phyloP scores from a whole-genome alignment of 140 eudicot genomes.

The Erigeron philadelphicus region DNA sequence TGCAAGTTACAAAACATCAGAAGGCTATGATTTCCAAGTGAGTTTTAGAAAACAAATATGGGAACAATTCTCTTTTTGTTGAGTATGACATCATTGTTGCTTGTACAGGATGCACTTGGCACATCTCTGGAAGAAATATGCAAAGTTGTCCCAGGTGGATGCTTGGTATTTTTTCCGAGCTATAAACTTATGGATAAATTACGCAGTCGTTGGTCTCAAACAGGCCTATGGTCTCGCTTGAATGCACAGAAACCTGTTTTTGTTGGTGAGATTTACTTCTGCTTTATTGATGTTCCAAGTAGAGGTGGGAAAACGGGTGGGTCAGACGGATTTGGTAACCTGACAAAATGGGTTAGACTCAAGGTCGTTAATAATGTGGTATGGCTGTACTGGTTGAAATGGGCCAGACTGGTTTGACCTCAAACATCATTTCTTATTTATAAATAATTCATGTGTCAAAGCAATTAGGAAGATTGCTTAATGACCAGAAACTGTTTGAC shows the following conservation, averaged over 20 bases:
- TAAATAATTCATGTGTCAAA: no score
- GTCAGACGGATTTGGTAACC: no score
- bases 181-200: slow-evolving; percentile 90
- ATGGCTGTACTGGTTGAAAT: no score
- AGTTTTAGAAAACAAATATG: slow-evolving; percentile 17
- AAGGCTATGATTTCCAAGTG: slow-evolving; percentile 72
- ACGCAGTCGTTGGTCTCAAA: slow-evolving; percentile 69
- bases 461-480: no score
- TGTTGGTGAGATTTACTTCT: slow-evolving; percentile 56
- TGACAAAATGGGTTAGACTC: no score
- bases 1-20: slow-evolving; percentile 86
- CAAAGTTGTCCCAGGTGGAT: slow-evolving; percentile 84
- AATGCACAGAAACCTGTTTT: slow-evolving; percentile 74
- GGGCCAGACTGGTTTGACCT: no score
- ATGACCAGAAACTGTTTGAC: no score
- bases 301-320: no score
- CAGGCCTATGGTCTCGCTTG: slow-evolving; percentile 92
- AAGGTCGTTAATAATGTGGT: no score
- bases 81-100: slow-evolving; percentile 22
- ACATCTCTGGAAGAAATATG: slow-evolving; percentile 73
- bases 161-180: slow-evolving; percentile 86
- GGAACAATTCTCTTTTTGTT: not conserved
- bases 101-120: slow-evolving; percentile 72
- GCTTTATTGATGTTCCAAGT: not conserved
- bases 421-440: no score